Evolutionary conservation across 805 yeast species (phyloP).

Genomic region (Pichia scutulata): DNA sequence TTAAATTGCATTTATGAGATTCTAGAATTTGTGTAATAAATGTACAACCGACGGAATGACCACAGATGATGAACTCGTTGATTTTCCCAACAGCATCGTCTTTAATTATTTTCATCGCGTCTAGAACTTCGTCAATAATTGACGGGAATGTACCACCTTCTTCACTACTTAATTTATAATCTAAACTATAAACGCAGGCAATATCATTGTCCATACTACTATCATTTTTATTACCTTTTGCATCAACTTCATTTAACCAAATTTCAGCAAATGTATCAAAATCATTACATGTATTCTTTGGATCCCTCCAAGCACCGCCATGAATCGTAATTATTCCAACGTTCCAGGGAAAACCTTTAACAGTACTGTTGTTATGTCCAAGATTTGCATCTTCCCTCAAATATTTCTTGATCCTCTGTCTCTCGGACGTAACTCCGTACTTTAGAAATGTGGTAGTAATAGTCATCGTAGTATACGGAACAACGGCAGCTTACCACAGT

Average conservation of each 20-base stretch:
- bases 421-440: constrained; percentile 5
- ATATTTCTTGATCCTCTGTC: constrained; percentile 8
- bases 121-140: constrained; percentile 49
- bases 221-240: too few relatives aligned
- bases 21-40: constrained; percentile 47
- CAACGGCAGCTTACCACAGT: too few relatives aligned
- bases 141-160: constrained; percentile 44
- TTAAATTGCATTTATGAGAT: neutral
- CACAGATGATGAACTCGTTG: constrained; percentile 35
- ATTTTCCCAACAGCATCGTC: constrained; percentile 15
- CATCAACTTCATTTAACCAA: constrained; percentile 9
- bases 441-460: neutral
- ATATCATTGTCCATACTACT: too few relatives aligned
- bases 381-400: neutral
- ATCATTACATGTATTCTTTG: constrained; percentile 51
- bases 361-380: neutral
- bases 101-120: constrained; percentile 30
- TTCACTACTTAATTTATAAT: constrained; percentile 62
- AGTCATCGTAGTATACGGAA: neutral
- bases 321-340: constrained; percentile 39
- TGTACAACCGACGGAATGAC: constrained; percentile 82
- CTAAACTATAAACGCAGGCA: constrained; percentile 33
- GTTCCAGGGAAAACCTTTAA: neutral
- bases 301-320: constrained; percentile 89
- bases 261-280: constrained; percentile 28